These are phyloP conservation scores for Sphagnurus paluster DNA, from an alignment of 1,284 basidiomycete species.

Conservation along the genomic window DNA sequence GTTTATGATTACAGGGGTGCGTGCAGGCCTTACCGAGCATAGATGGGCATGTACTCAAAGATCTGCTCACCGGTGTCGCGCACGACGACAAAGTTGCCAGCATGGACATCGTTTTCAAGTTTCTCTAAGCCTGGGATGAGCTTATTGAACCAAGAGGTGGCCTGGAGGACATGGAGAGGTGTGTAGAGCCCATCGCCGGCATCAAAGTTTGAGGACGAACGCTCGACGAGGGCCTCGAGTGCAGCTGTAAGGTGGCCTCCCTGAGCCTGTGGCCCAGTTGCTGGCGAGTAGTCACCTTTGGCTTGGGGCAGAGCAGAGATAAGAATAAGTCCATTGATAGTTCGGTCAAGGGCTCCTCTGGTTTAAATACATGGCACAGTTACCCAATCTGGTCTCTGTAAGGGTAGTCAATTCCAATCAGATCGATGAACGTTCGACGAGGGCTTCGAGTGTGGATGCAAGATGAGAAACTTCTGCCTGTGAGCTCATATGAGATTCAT, in stretches of 20 bases:
- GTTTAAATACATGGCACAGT: too few relatives aligned
- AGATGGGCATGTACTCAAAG: conserved; percentile 84
- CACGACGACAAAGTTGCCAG: conserved; percentile 69
- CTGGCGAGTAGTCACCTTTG: too few relatives aligned
- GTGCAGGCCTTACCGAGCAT: conserved; percentile 45
- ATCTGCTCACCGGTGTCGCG: conserved; percentile 59
- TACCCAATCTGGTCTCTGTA: too few relatives aligned
- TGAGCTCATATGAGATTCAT: too few relatives aligned
- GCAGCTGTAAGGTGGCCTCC: conserved; percentile 17
- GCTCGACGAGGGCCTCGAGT: conserved; percentile 43
- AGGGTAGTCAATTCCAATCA: too few relatives aligned
- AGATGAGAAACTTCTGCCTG: too few relatives aligned
- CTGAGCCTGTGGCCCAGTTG: neutral
- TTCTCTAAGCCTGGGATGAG: conserved; percentile 57
- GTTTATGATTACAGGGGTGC: neutral
- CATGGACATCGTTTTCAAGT: conserved; percentile 51
- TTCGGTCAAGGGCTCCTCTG: too few relatives aligned
- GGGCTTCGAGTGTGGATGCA: too few relatives aligned
- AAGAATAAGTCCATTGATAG: too few relatives aligned
- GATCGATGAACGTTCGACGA: too few relatives aligned
- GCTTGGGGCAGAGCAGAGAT: neutral
- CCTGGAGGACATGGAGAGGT: conserved; percentile 29
- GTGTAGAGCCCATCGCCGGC: conserved; percentile 45
- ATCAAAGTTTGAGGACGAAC: conserved; percentile 37
- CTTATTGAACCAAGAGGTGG: conserved; percentile 41